Percentiles rank a stretch among this genome's conserved stretches.
These are phyloP conservation scores for Leucocoprinus birnbaumii DNA, from an alignment of 768 basidiomycete species.

Conservation along the genomic window DNA sequence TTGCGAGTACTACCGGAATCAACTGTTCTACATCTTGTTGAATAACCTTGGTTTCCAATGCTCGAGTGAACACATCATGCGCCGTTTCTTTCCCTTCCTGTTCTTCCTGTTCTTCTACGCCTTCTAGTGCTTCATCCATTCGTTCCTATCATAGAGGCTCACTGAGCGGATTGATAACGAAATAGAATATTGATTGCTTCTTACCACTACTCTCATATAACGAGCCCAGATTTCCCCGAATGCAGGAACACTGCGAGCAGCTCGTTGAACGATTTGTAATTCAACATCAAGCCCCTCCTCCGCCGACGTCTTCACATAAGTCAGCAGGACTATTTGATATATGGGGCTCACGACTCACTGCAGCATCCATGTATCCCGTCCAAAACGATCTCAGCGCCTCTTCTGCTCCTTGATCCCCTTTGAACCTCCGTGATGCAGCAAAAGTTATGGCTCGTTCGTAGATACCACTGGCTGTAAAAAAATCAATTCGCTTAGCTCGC, in stretches of 20 bases:
- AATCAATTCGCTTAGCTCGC: constrained; percentile 54
- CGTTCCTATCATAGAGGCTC: not conserved
- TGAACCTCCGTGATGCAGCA: constrained; percentile 57
- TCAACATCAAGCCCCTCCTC: constrained; percentile 41
- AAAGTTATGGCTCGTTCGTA: constrained; percentile 79
- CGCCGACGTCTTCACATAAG: constrained; percentile 44
- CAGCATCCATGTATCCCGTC: constrained; percentile 66
- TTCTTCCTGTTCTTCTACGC: constrained; percentile 44
- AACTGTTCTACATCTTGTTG: constrained; percentile 62
- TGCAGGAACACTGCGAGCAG: constrained; percentile 68
- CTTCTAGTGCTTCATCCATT: constrained; percentile 2
- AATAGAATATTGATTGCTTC: constrained; percentile 15
- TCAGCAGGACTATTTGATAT: too few species aligned
- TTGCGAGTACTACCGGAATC: constrained; percentile 59
- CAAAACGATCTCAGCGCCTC: constrained; percentile 64
- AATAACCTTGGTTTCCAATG: constrained; percentile 52
- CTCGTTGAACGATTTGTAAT: constrained; percentile 45
- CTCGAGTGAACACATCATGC: constrained; percentile 57
- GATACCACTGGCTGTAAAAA: constrained; percentile 51
- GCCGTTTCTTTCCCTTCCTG: constrained; percentile 28
- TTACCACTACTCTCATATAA: constrained; percentile 70
- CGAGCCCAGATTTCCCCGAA: constrained; percentile 79
- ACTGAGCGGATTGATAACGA: not conserved
- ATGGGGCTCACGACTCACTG: constrained; percentile 58
- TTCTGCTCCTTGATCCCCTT: constrained; percentile 54